phyloP scores from a whole-genome alignment of 192 early-diverging fungal species.

The Cladochytrium replicatum region DNA sequence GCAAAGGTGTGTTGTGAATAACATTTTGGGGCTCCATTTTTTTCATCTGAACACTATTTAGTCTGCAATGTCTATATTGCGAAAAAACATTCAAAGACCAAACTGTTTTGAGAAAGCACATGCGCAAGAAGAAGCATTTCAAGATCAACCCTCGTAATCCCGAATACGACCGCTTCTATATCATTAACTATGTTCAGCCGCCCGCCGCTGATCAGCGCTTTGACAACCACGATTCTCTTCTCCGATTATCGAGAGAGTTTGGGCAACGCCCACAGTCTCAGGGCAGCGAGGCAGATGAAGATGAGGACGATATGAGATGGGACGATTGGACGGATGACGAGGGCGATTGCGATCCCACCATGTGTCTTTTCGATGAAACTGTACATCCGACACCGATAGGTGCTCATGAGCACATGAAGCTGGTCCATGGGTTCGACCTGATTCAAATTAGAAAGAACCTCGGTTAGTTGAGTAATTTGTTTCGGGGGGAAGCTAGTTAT shows the following conservation, averaged over 20 bases:
- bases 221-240: too few species aligned
- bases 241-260: too few species aligned
- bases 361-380: constrained; percentile 70
- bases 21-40: too few species aligned
- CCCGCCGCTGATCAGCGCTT: too few species aligned
- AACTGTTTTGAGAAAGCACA: constrained; percentile 85
- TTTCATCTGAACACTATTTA: constrained; percentile 10
- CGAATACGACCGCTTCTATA: constrained; percentile 87
- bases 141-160: constrained; percentile 83
- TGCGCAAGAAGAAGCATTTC: constrained; percentile 98
- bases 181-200: constrained; percentile 67
- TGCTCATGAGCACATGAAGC: constrained; percentile 61
- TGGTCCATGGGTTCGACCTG: constrained; percentile 71
- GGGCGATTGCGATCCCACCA: constrained; percentile 48
- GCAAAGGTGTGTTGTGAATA: constrained; percentile 31
- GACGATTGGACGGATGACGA: constrained; percentile 72
- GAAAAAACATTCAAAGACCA: constrained; percentile 84
- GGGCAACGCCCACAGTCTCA: too few species aligned
- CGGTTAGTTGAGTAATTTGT: too few species aligned
- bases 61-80: constrained; percentile 82
- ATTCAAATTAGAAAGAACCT: constrained; percentile 19
- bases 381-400: constrained; percentile 51
- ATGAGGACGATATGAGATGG: constrained; percentile 48
- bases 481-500: constrained; percentile 7
- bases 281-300: constrained; percentile 12